Base-by-base conservation (phyloP, 2,329 filamentous ascomycete species). In the Blumeria hordei region DNA sequence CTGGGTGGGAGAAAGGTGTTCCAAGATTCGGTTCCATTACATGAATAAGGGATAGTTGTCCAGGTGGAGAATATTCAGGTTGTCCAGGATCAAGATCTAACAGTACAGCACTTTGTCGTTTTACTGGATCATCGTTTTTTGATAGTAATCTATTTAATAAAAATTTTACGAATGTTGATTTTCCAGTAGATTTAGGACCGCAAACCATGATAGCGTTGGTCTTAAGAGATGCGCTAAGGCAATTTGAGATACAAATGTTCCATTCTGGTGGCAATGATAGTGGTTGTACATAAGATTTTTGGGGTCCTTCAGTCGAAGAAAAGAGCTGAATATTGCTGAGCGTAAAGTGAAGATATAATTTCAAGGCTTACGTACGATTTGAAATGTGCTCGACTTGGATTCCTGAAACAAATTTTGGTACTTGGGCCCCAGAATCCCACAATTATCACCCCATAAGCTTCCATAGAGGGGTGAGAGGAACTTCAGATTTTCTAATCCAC, bases 81-180 rank as follows among this genome's bases (percentile, higher is more conserved):
- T 88, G 84, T 0, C 80, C 81, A 0, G 83, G 82, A 63, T 92
- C 85, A 9, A 90, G 71, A 60, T 92, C 85, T 6, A 92, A 71
- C 69, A 55, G 72, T 73, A 32, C 82, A 69, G 53, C 67, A 18
- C 62, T 65, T n/a, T 34, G 33, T 7, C 39, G 60, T 60, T 60
- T 62, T 60, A 61, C 58, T 55, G 58, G 57, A 14, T 34, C 56
- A 54, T 4, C 44, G 58, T 8, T 61, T 49, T 50, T 9, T 39
- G 35, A 62, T 61, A 85, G 66, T 8, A 85, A 68, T 10, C 77
- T 74, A 62, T 88, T 88, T 8, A 74, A 68, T 2, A 88, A 69
- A 4, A 86, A 66, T 51, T 75, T 77, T 11, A 76, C 75, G 64
- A 88, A 84, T 0, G 82, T 87, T 0, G 84, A 88, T 63, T 88